Percentiles rank a stretch among this genome's conserved stretches.
phyloP scores from a whole-genome alignment of 352 stramenopile genomes.

The Globisporangium orthogonon region DNA sequence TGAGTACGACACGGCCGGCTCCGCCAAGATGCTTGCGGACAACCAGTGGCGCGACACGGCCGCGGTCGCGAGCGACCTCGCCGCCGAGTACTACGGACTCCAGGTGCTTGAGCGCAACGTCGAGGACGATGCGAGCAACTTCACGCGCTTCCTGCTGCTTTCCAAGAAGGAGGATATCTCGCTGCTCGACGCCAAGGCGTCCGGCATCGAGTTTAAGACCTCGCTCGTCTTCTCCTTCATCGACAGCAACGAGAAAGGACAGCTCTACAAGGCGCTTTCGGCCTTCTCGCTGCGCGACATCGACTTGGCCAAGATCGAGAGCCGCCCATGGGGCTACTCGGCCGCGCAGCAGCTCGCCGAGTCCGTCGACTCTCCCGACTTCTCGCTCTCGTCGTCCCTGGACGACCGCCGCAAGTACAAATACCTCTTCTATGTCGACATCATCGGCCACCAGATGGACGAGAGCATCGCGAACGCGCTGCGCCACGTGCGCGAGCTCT shows the following conservation, averaged over 20 bases:
- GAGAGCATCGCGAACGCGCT: slow-evolving; percentile 67
- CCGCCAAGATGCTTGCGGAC: slow-evolving; percentile 95
- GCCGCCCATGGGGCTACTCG: slow-evolving; percentile 49
- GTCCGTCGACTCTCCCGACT: slow-evolving; percentile 20
- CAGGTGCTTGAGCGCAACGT: slow-evolving; percentile 85
- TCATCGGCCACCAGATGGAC: slow-evolving; percentile 59
- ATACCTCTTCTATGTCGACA: slow-evolving; percentile 75
- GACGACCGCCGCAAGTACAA: slow-evolving; percentile 57
- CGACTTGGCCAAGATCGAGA: slow-evolving; percentile 73
- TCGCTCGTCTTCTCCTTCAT: slow-evolving; percentile 74
- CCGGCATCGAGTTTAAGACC: slow-evolving; percentile 51
- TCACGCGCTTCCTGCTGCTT: slow-evolving; percentile 92
- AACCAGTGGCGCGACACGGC: slow-evolving; percentile 80
- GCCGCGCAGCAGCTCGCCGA: slow-evolving; percentile 49
- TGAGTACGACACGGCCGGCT: slow-evolving; percentile 96
- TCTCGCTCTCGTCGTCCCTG: slow-evolving; percentile 17
- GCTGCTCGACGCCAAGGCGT: slow-evolving; percentile 18
- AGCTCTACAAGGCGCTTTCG: slow-evolving; percentile 55
- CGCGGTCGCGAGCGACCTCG: slow-evolving; percentile 94
- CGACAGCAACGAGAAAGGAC: slow-evolving; percentile 45
- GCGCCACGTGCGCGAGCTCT: slow-evolving; percentile 73
- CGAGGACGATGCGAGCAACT: slow-evolving; percentile 89
- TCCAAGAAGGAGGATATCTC: slow-evolving; percentile 48
- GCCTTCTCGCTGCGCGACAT: slow-evolving; percentile 61
- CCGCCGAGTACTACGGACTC: slow-evolving; percentile 92